Evolutionary conservation across 2,329 filamentous ascomycete species (phyloP), one percentile per base, ranked within the genome.

Genomic region (Cucurbitaria berberidis): DNA sequence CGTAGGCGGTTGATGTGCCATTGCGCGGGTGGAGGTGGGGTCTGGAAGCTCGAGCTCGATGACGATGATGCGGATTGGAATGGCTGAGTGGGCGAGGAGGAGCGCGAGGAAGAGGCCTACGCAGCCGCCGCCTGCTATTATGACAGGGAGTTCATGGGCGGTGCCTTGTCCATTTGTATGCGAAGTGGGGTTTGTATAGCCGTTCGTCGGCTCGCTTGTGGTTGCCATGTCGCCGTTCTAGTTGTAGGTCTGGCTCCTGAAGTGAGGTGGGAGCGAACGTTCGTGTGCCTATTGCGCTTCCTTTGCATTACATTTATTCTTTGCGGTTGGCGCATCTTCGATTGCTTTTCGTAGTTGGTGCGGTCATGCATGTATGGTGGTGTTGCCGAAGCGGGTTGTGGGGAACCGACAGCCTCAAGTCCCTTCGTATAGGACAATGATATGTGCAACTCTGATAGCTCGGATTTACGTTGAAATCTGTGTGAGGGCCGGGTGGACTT

Each of bases 81-180:
- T 68, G 6, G 63, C 51, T 2, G 70, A 68, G 50, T 74, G 66
- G 1, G 66, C 61, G 35, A 79, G 72, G 19, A 76, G 70, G 24
- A 77, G 67, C 3, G 74, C 74, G 36, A 76, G 71, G 45, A 78
- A 73, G 19, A 77, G 73, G 18, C 77, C 76, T 2, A 76, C 73
- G 41, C 73, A 76, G 19, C 76, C 76, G 7, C 74, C 76, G 34
- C 77, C 76, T 38, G 75, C 68, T 35, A 78, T 68, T 8, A 77
- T 57, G 18, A 78, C 63, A 8, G 68, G 69, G 6, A 65, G 61
- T 0, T 46, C 11, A 18, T 15, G 22, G 26, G 35, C 3, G 26
- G 11, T n/a, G 21, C 9, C 15, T 5, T 26, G 19, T 7, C 11
- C 19, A 6, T 39, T 38, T 8, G 21, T 21, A 5, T 30, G n/a